Evolutionary conservation across 345 rosid species (phyloP), one percentile per base, ranked within the genome.

Genomic region (Hibiscus syriacus): DNA sequence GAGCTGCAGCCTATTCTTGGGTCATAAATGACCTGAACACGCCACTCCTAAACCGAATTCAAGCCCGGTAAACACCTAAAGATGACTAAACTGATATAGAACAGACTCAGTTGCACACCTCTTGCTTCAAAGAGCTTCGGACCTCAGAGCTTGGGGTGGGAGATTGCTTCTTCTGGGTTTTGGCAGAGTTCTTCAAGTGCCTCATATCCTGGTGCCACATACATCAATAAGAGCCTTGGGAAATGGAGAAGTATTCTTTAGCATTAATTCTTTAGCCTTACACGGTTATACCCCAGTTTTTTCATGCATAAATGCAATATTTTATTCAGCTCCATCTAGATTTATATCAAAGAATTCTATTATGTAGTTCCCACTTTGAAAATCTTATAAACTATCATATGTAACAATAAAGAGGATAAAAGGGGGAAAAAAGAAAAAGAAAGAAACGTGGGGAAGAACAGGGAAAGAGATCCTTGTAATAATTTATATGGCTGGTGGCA

Each of bases 81-180:
- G 46, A 55, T 26, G 45, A n/a, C n/a, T 36, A 36, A 26, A 38
- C 3, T 38, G 2, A 38, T 38, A 38, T 38, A 38, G 10, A 38
- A 38, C 41, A 38, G 13, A 38, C 41, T 41, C 59, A 72, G 43
- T 5, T 71, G 49, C 77, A 64, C 54, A 95, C 99, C 98, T 95
- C 99, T 77, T 86, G 87, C 86, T 87, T 86, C 81, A 95, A 73
- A 52, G 85, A 86, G 69, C 66, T 73, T 63, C 82, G 85, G 64
- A 77, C 85, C 66, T 81, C 87, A 5, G 81, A 71, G 70, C 64
- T 72, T 1, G 84, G 81, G 20, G 58, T n/a, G 25, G 59, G 56
- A 53, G 66, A 78, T 1, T 78, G 81, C 55, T 81, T 38, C 2
- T 38, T 80, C 75, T 72, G 79, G 38, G 70, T 74, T 74, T 83